Conservation (phyloP, 2,329 filamentous ascomycete genomes). For the Trichophyton verrucosum region DNA sequence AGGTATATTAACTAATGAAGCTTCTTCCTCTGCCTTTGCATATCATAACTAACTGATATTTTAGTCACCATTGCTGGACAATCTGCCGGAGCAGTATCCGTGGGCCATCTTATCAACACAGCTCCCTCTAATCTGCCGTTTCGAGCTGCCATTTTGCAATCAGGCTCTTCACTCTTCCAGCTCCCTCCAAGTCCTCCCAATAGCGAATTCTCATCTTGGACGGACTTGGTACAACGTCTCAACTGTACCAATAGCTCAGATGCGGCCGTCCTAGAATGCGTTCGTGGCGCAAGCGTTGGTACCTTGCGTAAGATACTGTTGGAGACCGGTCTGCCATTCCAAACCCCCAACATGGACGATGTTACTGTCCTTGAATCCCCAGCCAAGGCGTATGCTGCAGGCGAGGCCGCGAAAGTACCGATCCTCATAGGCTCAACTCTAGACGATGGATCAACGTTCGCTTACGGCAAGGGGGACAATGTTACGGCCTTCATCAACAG, state of each 20-base stretch:
- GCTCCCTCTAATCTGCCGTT: neutral
- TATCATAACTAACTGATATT: neutral
- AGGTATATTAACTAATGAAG: slow-evolving; percentile 19
- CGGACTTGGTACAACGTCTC: neutral
- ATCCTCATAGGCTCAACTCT: slow-evolving; percentile 19
- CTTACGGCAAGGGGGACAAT: neutral
- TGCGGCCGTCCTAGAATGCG: neutral
- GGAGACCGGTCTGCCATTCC: slow-evolving; percentile 20
- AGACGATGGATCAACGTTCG: neutral
- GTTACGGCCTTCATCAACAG: neutral
- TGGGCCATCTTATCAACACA: slow-evolving; percentile 25
- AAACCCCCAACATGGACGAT: slow-evolving; percentile 21
- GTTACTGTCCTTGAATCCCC: slow-evolving; percentile 21
- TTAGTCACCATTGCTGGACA: slow-evolving; percentile 38
- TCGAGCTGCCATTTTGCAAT: slow-evolving; percentile 4
- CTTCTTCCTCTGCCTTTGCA: neutral
- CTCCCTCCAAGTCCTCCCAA: neutral
- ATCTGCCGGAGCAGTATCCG: slow-evolving; percentile 43
- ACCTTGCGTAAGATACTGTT: slow-evolving; percentile 16
- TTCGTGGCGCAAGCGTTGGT: neutral
- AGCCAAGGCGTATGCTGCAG: slow-evolving; percentile 16
- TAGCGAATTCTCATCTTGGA: neutral
- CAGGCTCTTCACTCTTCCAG: neutral
- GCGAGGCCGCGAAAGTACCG: slow-evolving; percentile 24
- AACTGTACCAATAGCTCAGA: neutral